Evolutionary conservation across 2,329 filamentous ascomycete species (phyloP).

Genomic region (Beauveria rudraprayagi): DNA sequence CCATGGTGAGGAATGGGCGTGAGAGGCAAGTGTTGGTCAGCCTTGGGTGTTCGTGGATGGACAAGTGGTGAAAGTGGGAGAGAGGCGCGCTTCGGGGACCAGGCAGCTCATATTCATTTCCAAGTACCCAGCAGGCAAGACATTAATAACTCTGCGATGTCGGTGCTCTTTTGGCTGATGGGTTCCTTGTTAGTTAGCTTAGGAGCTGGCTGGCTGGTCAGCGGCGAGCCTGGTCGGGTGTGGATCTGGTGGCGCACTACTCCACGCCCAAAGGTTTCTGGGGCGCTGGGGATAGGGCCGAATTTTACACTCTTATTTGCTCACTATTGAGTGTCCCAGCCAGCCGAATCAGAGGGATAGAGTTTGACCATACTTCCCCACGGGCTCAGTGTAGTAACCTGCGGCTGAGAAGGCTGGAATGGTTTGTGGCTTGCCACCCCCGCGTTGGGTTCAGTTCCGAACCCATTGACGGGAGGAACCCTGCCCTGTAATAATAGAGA

Average conservation of each 20-base stretch:
- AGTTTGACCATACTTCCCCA: neutral
- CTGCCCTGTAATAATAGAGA: no score
- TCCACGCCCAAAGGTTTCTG: neutral
- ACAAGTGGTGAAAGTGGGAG: neutral
- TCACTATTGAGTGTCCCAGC: no score
- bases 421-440: no score
- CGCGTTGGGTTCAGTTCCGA: no score
- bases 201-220: neutral
- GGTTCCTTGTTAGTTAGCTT: neutral
- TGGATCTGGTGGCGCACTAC: constrained; percentile 6
- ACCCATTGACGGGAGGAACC: no score
- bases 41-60: neutral
- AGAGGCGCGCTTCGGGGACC: no score
- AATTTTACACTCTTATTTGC: no score
- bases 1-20: constrained; percentile 12
- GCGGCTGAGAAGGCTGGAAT: no score
- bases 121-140: no score
- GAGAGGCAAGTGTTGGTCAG: neutral
- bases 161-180: neutral
- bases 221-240: neutral
- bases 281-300: neutral
- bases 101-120: no score
- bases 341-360: no score
- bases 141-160: neutral
- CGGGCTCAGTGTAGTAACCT: neutral